phyloP scores from a whole-genome alignment of 768 basidiomycete species.

The Mycena vulgaris region DNA sequence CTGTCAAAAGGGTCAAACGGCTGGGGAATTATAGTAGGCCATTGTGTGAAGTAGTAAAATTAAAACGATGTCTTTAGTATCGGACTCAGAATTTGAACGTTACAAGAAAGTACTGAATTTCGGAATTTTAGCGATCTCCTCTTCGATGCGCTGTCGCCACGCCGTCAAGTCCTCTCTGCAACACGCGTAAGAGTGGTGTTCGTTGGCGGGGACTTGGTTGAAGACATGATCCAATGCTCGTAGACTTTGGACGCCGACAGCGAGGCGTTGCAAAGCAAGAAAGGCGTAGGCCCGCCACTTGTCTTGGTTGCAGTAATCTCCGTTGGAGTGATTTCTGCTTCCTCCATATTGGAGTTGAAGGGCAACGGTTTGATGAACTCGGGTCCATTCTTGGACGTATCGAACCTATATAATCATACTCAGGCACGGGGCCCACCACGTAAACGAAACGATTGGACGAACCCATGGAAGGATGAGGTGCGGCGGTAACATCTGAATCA shows the following conservation, averaged over 20 bases:
- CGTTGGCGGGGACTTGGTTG: not conserved
- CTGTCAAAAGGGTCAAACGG: no score
- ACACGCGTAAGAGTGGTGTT: not conserved
- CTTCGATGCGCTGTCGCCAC: conserved; percentile 17
- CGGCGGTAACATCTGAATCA: not conserved
- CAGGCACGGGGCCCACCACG: not conserved
- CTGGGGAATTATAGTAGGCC: no score
- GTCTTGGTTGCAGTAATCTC: no score
- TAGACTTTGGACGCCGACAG: not conserved
- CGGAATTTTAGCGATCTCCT: not conserved
- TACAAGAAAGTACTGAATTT: conserved; percentile 25
- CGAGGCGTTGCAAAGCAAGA: not conserved
- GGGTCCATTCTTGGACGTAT: conserved; percentile 16
- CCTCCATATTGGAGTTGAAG: not conserved
- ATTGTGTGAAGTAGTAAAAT: no score
- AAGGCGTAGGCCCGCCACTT: not conserved
- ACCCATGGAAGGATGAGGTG: conserved; percentile 11
- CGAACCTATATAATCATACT: not conserved
- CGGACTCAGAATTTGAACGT: not conserved
- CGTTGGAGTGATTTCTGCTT: no score
- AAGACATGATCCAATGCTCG: conserved; percentile 4
- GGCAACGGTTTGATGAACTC: not conserved
- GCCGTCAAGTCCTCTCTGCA: not conserved
- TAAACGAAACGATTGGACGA: no score
- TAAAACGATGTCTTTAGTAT: no score